Evolutionary conservation across 2,329 filamentous ascomycete genomes (phyloP).

Genomic region (Hymenoscyphus repandus): DNA sequence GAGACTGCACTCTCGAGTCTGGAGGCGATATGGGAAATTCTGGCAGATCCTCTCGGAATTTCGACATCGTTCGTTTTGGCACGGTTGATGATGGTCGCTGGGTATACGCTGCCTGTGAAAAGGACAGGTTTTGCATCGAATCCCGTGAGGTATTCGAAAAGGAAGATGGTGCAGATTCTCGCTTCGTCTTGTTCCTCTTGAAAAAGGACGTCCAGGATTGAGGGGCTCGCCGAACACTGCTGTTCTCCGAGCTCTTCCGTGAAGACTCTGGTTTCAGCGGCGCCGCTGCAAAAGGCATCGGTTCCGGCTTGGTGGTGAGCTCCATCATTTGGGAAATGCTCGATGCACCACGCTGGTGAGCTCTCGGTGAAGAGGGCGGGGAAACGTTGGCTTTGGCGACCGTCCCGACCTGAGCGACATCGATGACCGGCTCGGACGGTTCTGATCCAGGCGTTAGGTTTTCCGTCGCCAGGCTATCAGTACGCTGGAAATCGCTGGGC

Average conservation of each 20-base stretch:
- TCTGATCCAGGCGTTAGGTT: slow-evolving; percentile 28
- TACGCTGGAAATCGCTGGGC: slow-evolving; percentile 11
- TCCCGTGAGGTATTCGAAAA: slow-evolving; percentile 90
- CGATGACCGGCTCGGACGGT: slow-evolving; percentile 35
- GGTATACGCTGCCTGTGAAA: slow-evolving; percentile 21
- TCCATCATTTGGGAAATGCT: slow-evolving; percentile 49
- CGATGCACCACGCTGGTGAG: slow-evolving; percentile 41
- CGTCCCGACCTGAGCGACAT: slow-evolving; percentile 42
- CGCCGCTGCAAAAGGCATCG: slow-evolving; percentile 26
- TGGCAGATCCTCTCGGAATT: slow-evolving; percentile 86
- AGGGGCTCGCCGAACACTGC: slow-evolving; percentile 39
- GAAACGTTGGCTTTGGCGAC: slow-evolving; percentile 43
- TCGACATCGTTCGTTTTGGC: slow-evolving; percentile 78
- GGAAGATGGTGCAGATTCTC: slow-evolving; percentile 58
- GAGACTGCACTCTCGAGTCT: slow-evolving; percentile 74
- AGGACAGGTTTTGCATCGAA: slow-evolving; percentile 55
- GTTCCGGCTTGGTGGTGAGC: slow-evolving; percentile 40
- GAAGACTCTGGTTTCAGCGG: slow-evolving; percentile 9
- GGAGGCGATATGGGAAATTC: slow-evolving; percentile 83
- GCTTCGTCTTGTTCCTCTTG: slow-evolving; percentile 45
- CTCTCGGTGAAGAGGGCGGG: slow-evolving; percentile 40
- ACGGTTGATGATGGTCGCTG: slow-evolving; percentile 34
- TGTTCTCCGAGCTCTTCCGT: slow-evolving; percentile 48
- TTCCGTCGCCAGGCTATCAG: slow-evolving; percentile 23
- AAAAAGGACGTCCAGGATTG: slow-evolving; percentile 69